Conservation (phyloP, 139 green algal genomes). For the Spirogloea muscicola region DNA sequence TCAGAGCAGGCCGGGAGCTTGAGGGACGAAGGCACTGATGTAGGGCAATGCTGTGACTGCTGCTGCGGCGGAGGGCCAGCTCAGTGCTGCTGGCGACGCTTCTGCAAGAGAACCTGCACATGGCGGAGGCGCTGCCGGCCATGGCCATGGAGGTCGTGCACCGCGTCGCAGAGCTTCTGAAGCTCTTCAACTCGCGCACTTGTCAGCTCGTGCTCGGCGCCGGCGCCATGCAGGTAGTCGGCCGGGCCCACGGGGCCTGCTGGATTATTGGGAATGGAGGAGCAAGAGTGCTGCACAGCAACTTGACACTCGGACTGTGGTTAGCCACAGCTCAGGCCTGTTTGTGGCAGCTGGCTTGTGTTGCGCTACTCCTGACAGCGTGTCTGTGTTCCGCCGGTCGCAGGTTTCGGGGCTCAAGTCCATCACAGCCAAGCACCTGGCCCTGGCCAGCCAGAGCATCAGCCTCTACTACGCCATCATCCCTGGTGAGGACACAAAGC, state of each 20-base stretch:
- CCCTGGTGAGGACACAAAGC: conserved; percentile 41
- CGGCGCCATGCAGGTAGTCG: conserved; percentile 73
- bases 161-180: conserved; percentile 73
- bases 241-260: not conserved
- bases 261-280: not conserved
- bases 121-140: conserved; percentile 52
- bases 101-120: conserved; percentile 60
- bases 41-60: too few species aligned
- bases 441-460: conserved; percentile 60
- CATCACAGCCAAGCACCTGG: conserved; percentile 92
- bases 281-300: not conserved
- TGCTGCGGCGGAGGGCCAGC: conserved; percentile 1
- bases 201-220: conserved; percentile 88
- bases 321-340: not conserved
- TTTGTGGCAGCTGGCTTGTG: not conserved
- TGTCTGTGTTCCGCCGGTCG: not conserved
- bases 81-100: conserved; percentile 63
- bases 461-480: conserved; percentile 30
- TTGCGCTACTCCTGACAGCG: not conserved
- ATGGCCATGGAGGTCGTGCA: conserved; percentile 67
- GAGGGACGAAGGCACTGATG: too few species aligned
- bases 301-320: not conserved
- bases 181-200: conserved; percentile 79
- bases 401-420: conserved; percentile 75
- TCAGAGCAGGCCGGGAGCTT: too few species aligned